phyloP scores from a whole-genome alignment of 257 asterid genomes.

The Voacanga thouarsii region DNA sequence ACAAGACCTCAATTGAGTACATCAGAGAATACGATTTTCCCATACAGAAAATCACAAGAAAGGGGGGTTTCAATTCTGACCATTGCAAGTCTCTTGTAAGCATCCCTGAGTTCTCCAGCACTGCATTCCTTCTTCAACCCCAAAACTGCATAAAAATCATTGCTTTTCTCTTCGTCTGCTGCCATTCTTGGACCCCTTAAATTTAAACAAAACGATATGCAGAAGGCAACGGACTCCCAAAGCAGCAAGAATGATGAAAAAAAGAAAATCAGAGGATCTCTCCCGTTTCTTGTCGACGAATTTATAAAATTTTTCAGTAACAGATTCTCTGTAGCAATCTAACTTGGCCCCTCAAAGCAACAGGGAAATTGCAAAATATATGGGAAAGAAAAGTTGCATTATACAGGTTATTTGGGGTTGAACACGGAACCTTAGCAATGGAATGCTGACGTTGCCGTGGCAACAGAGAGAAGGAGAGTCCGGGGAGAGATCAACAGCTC shows the following conservation, averaged over 20 bases:
- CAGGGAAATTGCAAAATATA: not conserved
- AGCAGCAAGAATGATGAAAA: not conserved
- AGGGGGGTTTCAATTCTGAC: slow-evolving; percentile 34
- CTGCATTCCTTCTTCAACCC: slow-evolving; percentile 77
- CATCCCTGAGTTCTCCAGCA: slow-evolving; percentile 52
- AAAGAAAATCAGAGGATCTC: not conserved
- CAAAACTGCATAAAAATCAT: slow-evolving; percentile 62
- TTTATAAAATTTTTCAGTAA: slow-evolving; percentile 12
- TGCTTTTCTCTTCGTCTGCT: slow-evolving; percentile 35
- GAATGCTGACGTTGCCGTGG: not conserved
- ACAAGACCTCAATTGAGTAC: not conserved
- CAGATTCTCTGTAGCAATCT: not conserved
- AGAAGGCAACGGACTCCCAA: too few relatives aligned
- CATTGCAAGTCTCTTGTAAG: slow-evolving; percentile 87
- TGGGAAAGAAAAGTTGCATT: slow-evolving; percentile 16
- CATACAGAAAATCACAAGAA: not conserved
- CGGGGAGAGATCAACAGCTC: slow-evolving; percentile 19
- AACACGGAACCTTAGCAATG: slow-evolving; percentile 25
- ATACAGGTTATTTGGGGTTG: not conserved
- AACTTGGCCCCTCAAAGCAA: slow-evolving; percentile 12
- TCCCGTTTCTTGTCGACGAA: slow-evolving; percentile 48
- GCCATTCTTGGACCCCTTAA: slow-evolving; percentile 47
- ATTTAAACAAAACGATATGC: not conserved
- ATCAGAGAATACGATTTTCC: slow-evolving; percentile 1
- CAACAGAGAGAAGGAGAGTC: not conserved